Conservation (phyloP, 805 yeast species). For the Komagataella phaffii region DNA sequence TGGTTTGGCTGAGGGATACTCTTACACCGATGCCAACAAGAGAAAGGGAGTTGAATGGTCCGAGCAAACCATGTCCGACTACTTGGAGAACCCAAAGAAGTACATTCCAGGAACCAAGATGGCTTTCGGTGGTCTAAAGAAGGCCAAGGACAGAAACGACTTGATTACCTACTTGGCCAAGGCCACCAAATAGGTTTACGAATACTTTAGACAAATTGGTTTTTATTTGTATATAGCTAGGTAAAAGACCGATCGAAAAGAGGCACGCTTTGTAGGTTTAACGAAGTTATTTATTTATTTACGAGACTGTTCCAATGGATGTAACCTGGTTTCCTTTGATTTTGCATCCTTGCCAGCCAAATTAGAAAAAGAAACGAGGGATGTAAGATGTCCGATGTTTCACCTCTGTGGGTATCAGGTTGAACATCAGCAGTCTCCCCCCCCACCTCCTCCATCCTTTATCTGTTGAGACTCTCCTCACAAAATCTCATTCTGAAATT, state of each 20-base stretch:
- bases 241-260: background rate
- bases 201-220: background rate
- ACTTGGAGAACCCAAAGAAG: conserved; percentile 99
- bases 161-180: conserved; percentile 69
- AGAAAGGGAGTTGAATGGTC: conserved; percentile 85
- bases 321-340: background rate
- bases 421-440: background rate
- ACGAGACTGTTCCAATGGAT: background rate
- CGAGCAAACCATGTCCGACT: conserved; percentile 82
- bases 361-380: background rate
- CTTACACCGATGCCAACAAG: conserved; percentile 97
- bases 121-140: conserved; percentile 99
- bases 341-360: no score
- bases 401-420: no score
- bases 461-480: background rate
- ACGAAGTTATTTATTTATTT: background rate
- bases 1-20: conserved; percentile 86
- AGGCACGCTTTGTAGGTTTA: background rate
- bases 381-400: background rate
- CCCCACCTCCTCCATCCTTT: background rate
- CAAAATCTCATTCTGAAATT: background rate
- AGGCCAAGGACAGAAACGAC: conserved; percentile 97
- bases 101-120: conserved; percentile 99
- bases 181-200: conserved; percentile 31
- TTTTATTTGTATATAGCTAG: background rate